Conservation (phyloP, 208 protist genomes). For the Leishmania lainsoni region DNA sequence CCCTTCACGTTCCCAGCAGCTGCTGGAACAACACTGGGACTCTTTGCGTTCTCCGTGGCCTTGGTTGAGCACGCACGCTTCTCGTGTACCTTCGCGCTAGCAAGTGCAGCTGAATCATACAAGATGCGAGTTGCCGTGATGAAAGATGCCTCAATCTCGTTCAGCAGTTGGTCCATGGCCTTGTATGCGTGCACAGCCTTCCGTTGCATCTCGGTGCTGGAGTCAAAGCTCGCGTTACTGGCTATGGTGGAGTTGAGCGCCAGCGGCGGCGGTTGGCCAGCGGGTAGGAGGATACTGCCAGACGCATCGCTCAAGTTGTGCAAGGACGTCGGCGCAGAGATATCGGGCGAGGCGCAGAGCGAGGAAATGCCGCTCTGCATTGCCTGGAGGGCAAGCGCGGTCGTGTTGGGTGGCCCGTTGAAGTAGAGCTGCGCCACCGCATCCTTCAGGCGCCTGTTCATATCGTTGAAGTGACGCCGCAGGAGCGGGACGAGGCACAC, state of each 20-base stretch:
- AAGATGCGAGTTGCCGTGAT: conserved; percentile 37
- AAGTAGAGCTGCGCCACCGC: conserved; percentile 51
- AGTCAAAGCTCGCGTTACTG: background rate
- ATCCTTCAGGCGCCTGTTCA: conserved; percentile 68
- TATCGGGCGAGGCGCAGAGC: conserved; percentile 1
- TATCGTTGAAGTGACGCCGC: conserved; percentile 87
- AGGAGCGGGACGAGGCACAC: conserved; percentile 81
- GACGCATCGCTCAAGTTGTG: conserved; percentile 10
- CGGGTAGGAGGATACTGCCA: background rate
- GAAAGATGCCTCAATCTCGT: conserved; percentile 57
- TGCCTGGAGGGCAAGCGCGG: conserved; percentile 27
- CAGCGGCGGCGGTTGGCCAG: background rate
- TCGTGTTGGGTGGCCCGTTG: conserved; percentile 43
- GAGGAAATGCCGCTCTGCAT: conserved; percentile 26
- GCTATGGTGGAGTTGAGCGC: background rate
- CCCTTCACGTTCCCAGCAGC: background rate
- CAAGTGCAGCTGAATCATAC: conserved; percentile 25
- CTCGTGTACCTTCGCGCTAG: conserved; percentile 8
- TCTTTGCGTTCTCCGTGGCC: conserved; percentile 7
- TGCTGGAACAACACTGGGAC: background rate
- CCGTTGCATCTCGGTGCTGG: conserved; percentile 9
- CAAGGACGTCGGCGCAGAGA: conserved; percentile 10
- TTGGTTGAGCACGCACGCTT: background rate
- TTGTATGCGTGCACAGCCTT: conserved; percentile 38
- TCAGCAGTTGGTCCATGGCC: conserved; percentile 51